Conservation (phyloP, 768 basidiomycete species). For the Leccinum longicurvipes region DNA sequence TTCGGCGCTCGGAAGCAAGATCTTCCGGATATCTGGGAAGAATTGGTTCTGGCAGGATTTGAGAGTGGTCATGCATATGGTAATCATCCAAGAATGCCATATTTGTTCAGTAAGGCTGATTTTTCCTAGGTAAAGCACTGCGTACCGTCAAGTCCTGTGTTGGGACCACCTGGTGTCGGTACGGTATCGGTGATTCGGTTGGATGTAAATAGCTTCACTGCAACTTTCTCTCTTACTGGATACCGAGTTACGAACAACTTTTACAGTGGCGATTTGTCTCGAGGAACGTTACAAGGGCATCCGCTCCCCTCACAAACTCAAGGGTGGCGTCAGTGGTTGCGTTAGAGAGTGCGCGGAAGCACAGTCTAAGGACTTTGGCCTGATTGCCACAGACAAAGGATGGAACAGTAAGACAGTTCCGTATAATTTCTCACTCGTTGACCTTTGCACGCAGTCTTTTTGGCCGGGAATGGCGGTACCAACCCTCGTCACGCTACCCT, state of each 20-base stretch:
- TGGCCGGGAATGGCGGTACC: constrained; percentile 70
- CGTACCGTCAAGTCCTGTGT: constrained; percentile 80
- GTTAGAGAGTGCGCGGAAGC: constrained; percentile 77
- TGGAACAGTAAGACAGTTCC: constrained; percentile 52
- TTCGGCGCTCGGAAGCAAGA: constrained; percentile 71
- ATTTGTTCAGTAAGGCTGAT: background rate
- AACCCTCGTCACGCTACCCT: constrained; percentile 61
- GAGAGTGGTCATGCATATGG: constrained; percentile 79
- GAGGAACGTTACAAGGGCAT: constrained; percentile 74
- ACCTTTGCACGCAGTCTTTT: constrained; percentile 31
- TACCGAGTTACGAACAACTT: background rate
- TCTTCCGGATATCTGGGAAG: constrained; percentile 65
- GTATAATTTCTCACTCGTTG: background rate
- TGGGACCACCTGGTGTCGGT: constrained; percentile 69
- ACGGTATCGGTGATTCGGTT: constrained; percentile 72
- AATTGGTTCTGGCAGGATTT: constrained; percentile 61
- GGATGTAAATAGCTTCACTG: constrained; percentile 33
- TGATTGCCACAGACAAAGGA: constrained; percentile 78
- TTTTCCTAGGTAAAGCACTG: constrained; percentile 39
- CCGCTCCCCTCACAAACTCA: constrained; percentile 68
- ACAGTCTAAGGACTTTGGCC: constrained; percentile 69
- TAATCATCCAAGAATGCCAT: constrained; percentile 23
- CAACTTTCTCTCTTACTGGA: background rate
- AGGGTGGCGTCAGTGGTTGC: constrained; percentile 75
- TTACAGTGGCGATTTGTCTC: constrained; percentile 57